phyloP scores from a whole-genome alignment of 352 stramenopile genomes.

The Globisporangium rhizosaccharum region DNA sequence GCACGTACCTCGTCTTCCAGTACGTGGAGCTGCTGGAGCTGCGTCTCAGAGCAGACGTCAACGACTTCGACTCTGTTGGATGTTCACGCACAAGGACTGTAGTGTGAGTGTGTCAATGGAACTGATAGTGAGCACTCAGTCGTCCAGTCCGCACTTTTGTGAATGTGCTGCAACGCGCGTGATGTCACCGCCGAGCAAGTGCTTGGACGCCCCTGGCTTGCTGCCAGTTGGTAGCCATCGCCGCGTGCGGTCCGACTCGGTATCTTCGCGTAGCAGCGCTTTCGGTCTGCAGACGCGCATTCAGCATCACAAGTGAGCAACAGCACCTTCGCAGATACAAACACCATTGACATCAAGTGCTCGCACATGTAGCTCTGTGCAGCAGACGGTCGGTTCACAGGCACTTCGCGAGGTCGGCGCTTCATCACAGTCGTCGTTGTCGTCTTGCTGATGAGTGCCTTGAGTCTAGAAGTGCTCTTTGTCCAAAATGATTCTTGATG shows the following conservation, averaged over 20 bases:
- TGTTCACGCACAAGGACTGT: not conserved
- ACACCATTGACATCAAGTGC: not conserved
- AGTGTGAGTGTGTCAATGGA: not conserved
- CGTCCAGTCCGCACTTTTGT: not conserved
- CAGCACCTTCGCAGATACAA: not conserved
- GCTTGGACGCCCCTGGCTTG: conserved; percentile 48
- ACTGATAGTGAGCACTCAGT: not conserved
- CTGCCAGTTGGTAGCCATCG: conserved; percentile 53
- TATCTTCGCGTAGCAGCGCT: conserved; percentile 26
- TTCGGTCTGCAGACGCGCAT: conserved; percentile 15
- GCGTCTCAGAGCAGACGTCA: conserved; percentile 24
- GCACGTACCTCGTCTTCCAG: conserved; percentile 38
- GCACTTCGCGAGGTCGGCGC: conserved; percentile 43
- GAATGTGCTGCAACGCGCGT: conserved; percentile 17
- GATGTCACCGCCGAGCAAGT: conserved; percentile 21
- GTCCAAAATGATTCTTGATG: not conserved
- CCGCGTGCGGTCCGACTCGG: not conserved
- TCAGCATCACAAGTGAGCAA: not conserved
- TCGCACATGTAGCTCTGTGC: conserved; percentile 48
- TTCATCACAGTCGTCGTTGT: conserved; percentile 1
- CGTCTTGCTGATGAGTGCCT: no score
- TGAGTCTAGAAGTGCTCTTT: not conserved
- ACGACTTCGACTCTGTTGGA: conserved; percentile 24
- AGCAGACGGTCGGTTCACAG: conserved; percentile 46
- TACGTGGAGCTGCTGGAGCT: conserved; percentile 23